Evolutionary conservation across 257 asterid genomes (phyloP).

Genomic region (Thymus mandschuricus): DNA sequence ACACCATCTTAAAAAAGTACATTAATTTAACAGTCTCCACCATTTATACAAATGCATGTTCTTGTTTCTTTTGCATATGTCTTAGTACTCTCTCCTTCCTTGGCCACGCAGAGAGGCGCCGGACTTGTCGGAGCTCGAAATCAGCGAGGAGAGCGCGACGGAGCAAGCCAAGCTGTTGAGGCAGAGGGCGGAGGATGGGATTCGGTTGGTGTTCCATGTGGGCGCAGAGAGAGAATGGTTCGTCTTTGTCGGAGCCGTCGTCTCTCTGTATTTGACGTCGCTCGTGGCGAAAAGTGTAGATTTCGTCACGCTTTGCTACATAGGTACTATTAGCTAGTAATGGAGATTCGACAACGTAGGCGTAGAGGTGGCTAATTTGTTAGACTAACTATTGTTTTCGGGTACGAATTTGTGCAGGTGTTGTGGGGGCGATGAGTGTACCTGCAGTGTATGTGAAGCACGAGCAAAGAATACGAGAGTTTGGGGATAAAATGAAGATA

Average conservation of each 20-base stretch:
- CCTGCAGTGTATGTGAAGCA: slow-evolving; percentile 54
- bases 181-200: slow-evolving; percentile 35
- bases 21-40: too few species aligned
- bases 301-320: slow-evolving; percentile 51
- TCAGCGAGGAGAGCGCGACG: slow-evolving; percentile 45
- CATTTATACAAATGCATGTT: neutral
- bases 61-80: neutral
- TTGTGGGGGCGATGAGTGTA: slow-evolving; percentile 43
- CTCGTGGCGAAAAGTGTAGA: slow-evolving; percentile 39
- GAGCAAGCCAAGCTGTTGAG: slow-evolving; percentile 40
- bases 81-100: neutral
- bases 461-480: slow-evolving; percentile 44
- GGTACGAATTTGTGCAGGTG: slow-evolving; percentile 38
- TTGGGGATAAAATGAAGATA: slow-evolving; percentile 30
- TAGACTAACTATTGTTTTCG: too few species aligned
- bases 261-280: slow-evolving; percentile 40
- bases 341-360: too few species aligned
- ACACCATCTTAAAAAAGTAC: slow-evolving; percentile 59
- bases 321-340: slow-evolving; percentile 39
- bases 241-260: slow-evolving; percentile 45
- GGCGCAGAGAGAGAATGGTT: slow-evolving; percentile 55
- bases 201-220: slow-evolving; percentile 49
- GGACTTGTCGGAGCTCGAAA: slow-evolving; percentile 51
- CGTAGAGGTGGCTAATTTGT: too few species aligned
- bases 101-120: slow-evolving; percentile 49